Base-by-base conservation (phyloP, 2,329 filamentous ascomycete genomes). In the Diplocarpon rosae region DNA sequence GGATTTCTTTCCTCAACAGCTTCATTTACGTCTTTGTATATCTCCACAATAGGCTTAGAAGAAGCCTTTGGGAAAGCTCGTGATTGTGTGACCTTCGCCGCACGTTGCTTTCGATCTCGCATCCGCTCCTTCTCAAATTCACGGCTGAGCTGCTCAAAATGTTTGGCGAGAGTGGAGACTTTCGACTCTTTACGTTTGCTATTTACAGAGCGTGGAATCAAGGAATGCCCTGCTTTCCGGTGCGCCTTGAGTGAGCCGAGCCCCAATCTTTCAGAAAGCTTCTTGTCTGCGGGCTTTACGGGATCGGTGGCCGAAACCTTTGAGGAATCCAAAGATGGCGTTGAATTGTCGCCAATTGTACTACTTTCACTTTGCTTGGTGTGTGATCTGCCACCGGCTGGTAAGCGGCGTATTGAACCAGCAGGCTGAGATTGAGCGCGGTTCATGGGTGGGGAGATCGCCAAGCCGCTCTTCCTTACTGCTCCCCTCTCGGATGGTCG, bases 71-170 rank as follows among this genome's bases (percentile, higher is more conserved):
- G 90, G 61, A 90, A 90, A 1, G 87, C 86, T 50, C 89, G 77
- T 12, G 86, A 85, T 61, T 73, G 71, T 35, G 77, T 74, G 59
- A 83, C 80, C 58, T 81, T 87, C 37, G 85, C 84, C 20, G 86
- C 85, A 47, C 86, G 72, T 61, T 88, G 83, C 56, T 82, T 83
- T 52, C 85, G 78, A 62, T 96, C 90, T 39, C 85, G 82, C 54
- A 93, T 76, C 36, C 92, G 78, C 65, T 98, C 90, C 57, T 90
- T 94, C 40, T 62, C 59, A 54, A 98, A 98, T 59, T 98, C 93
- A 17, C 89, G 82, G 56, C 88, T 95, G 45, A 98, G 72, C 62
- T 96, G 89, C 63, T 98, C 93, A 60, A 98, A 96, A 62, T 96
- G 92, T 55, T 86, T 86, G 14, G 92, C 87, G 39, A 98, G 71